phyloP scores from a whole-genome alignment of 495 filamentous ascomycete species.

The Massariosphaeria phaeospora region DNA sequence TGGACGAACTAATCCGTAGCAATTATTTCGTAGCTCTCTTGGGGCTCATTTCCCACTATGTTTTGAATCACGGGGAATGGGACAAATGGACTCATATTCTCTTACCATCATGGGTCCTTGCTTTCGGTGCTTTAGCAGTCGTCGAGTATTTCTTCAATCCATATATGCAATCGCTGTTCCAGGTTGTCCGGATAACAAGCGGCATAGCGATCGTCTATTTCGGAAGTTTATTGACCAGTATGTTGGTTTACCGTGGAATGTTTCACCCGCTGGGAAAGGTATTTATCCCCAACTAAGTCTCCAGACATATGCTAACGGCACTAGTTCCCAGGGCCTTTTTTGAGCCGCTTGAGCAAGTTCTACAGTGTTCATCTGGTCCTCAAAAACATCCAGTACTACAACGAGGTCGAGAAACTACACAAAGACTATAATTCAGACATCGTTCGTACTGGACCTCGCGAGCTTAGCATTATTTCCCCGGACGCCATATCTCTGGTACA shows the following conservation, averaged over 20 bases:
- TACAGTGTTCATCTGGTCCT: neutral
- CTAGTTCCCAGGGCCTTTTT: slow-evolving; percentile 29
- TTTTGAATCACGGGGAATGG: slow-evolving; percentile 10
- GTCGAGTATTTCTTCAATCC: slow-evolving; percentile 8
- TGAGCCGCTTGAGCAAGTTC: slow-evolving; percentile 12
- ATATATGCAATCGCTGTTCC: neutral
- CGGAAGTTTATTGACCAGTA: slow-evolving; percentile 12
- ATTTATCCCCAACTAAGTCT: neutral
- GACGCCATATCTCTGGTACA: slow-evolving; percentile 19
- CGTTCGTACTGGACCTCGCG: slow-evolving; percentile 19
- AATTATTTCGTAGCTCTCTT: slow-evolving; percentile 3
- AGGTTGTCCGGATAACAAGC: neutral
- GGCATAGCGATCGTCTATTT: slow-evolving; percentile 7
- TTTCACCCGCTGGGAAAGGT: slow-evolving; percentile 28
- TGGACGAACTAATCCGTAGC: slow-evolving; percentile 14
- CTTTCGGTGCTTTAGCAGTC: neutral
- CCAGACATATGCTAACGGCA: neutral
- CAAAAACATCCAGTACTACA: slow-evolving; percentile 11
- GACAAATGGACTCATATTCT: slow-evolving; percentile 9
- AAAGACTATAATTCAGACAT: slow-evolving; percentile 17
- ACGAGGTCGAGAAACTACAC: slow-evolving; percentile 6
- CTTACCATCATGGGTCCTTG: neutral
- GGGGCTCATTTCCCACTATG: slow-evolving; percentile 6
- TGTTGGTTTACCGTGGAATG: slow-evolving; percentile 25
- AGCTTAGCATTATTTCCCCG: slow-evolving; percentile 15